Base-by-base conservation (phyloP, 225 moss, liverwort and hornwort genomes). In the Physcomitrium patens region DNA sequence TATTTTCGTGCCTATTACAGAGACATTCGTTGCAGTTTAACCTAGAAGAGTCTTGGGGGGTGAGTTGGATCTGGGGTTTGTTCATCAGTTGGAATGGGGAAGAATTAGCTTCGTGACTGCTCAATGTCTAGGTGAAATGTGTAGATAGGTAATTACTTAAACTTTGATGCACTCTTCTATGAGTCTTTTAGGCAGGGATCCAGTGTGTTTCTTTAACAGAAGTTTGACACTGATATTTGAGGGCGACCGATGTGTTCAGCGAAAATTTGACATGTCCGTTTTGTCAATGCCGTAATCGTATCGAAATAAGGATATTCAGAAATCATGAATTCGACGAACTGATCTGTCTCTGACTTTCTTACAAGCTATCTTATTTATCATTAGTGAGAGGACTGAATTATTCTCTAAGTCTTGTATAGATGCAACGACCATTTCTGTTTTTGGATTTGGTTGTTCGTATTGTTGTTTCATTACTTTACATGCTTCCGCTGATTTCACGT, bases 31-130 rank as follows among this genome's bases (percentile, higher is more conserved):
- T 9, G 19, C 3, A 17, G 17, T 5, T 60, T 55, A 60, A 49
- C 43, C 5, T 67, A 31, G 74, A 24, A 26, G 69, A 67, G 63
- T 78, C 53, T 20, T 64, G 65, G 72, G 75, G 37, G 44, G 41
- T 57, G 68, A 63, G 26, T 63, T 68, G 63, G 68, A 53, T 53
- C 26, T 69, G 12, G 24, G 42, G 75, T 67, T 57, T 22, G n/a
- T 41, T 5, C 23, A 20, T 42, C 1, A 37, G 49, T 5, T 0
- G 70, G 66, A 46, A 65, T 59, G 51, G 59, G 60, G 65, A 44
- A 78, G 50, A 44, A 44, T 56, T 46, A 72, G 53, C 52, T 78
- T 18, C 19, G 41, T 60, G 66, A 72, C 17, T 5, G 42, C 57
- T 12, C 23, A 24, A 12, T 49, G 5, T 19, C 3, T 46, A 11